phyloP scores from a whole-genome alignment of 768 basidiomycete species.

The Termitomyces sp. region DNA sequence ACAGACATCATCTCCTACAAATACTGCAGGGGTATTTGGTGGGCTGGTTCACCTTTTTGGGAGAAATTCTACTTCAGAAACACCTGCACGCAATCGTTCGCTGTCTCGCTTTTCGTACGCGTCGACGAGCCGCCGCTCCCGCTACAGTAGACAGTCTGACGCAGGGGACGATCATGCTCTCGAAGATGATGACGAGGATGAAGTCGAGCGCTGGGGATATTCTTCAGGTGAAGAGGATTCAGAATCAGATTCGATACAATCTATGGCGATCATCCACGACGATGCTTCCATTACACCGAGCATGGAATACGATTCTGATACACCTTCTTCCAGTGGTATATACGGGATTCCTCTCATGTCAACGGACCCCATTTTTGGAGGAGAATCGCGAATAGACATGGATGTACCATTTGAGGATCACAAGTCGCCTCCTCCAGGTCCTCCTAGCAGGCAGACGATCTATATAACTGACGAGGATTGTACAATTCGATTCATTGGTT shows the following conservation, averaged over 20 bases:
- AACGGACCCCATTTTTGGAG: conserved; percentile 78
- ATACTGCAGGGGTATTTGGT: conserved; percentile 49
- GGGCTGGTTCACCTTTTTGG: conserved; percentile 70
- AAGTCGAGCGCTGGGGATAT: conserved; percentile 86
- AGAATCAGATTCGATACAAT: conserved; percentile 35
- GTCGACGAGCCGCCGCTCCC: conserved; percentile 46
- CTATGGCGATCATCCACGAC: conserved; percentile 31
- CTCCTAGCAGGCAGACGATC: conserved; percentile 82
- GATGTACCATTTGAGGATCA: conserved; percentile 58
- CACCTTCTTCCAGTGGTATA: conserved; percentile 46
- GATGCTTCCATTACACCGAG: conserved; percentile 51
- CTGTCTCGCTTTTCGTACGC: conserved; percentile 54
- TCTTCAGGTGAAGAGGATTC: conserved; percentile 80
- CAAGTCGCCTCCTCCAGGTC: conserved; percentile 74
- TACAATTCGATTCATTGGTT: conserved; percentile 84
- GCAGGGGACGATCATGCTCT: conserved; percentile 57
- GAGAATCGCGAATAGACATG: conserved; percentile 81
- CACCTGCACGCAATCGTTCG: conserved; percentile 42
- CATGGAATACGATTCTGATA: conserved; percentile 69
- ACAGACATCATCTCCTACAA: conserved; percentile 32
- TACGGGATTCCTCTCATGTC: conserved; percentile 64
- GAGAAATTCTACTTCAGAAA: conserved; percentile 37
- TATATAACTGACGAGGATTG: conserved; percentile 88
- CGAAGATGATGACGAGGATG: conserved; percentile 49
- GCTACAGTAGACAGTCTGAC: conserved; percentile 53